Percentiles rank a stretch among this genome's conserved stretches.
Evolutionary conservation across 176 grass and related monocot species (phyloP).

Genomic region (Puccinellia tenuiflora): DNA sequence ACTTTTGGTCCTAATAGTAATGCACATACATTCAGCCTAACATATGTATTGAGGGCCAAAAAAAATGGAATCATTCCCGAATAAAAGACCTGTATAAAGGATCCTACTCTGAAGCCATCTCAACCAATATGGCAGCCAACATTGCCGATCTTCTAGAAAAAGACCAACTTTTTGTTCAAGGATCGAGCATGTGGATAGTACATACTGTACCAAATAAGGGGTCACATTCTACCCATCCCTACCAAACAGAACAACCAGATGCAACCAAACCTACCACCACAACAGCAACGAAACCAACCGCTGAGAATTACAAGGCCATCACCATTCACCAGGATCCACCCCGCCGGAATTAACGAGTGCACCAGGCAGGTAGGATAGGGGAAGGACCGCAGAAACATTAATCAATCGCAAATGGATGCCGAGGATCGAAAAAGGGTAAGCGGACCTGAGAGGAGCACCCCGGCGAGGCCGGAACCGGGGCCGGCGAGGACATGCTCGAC

Average conservation of each 20-base stretch:
- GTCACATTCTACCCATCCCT: background rate
- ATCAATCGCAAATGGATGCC: background rate
- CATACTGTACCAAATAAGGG: background rate
- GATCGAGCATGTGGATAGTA: background rate
- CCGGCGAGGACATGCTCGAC: background rate
- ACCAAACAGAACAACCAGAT: background rate
- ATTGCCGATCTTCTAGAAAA: background rate
- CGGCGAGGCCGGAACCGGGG: constrained; percentile 3
- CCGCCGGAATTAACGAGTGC: background rate
- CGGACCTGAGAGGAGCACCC: constrained; percentile 17
- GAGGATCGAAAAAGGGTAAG: background rate
- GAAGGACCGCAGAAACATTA: background rate
- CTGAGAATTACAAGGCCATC: background rate
- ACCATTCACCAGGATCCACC: background rate
- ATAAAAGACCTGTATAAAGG: background rate
- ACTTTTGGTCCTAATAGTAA: background rate
- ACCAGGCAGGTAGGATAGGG: background rate
- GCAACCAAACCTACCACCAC: background rate
- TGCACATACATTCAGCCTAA: background rate
- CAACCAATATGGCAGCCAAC: background rate
- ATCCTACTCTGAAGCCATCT: background rate
- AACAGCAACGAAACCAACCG: background rate
- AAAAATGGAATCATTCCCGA: background rate
- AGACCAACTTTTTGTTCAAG: background rate
- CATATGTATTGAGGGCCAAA: background rate